Conservation (phyloP, 306 rosid species). For the Pyrus communis region DNA sequence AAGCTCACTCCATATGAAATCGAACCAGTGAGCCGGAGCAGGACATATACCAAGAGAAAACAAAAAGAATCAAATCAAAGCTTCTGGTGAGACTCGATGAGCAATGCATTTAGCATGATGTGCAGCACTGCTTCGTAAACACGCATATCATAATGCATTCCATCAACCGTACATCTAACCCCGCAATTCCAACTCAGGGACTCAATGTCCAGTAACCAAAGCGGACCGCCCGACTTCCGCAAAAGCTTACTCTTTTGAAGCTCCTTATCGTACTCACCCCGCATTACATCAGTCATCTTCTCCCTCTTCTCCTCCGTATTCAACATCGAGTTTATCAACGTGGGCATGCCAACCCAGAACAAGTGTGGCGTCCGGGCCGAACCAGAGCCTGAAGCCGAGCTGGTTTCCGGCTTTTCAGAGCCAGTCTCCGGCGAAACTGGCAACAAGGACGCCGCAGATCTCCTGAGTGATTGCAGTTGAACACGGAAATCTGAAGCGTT, state of each 20-base stretch:
- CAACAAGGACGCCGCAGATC: slow-evolving; percentile 38
- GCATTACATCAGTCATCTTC: slow-evolving; percentile 65
- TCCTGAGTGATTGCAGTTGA: slow-evolving; percentile 34
- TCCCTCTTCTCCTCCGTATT: slow-evolving; percentile 80
- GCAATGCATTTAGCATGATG: slow-evolving; percentile 76
- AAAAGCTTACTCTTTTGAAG: slow-evolving; percentile 47
- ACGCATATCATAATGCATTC: slow-evolving; percentile 72
- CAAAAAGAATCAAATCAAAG: slow-evolving; percentile 38
- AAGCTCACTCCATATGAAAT: not conserved
- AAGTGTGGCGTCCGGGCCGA: slow-evolving; percentile 55
- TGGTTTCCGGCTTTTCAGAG: slow-evolving; percentile 27
- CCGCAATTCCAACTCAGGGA: slow-evolving; percentile 95
- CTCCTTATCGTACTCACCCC: slow-evolving; percentile 49
- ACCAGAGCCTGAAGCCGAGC: slow-evolving; percentile 40
- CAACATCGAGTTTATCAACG: slow-evolving; percentile 74
- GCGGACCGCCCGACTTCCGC: slow-evolving; percentile 61
- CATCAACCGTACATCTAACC: slow-evolving; percentile 79
- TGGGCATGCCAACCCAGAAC: slow-evolving; percentile 89
- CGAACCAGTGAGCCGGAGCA: slow-evolving; percentile 10
- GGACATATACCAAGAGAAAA: slow-evolving; percentile 11
- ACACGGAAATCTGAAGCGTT: slow-evolving; percentile 56
- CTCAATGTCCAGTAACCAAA: slow-evolving; percentile 58
- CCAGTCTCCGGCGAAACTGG: slow-evolving; percentile 48
- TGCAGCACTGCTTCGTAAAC: slow-evolving; percentile 85
- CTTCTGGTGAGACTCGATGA: slow-evolving; percentile 91